Conservation (phyloP, 345 rosid species). For the Eucalyptus cloeziana region DNA sequence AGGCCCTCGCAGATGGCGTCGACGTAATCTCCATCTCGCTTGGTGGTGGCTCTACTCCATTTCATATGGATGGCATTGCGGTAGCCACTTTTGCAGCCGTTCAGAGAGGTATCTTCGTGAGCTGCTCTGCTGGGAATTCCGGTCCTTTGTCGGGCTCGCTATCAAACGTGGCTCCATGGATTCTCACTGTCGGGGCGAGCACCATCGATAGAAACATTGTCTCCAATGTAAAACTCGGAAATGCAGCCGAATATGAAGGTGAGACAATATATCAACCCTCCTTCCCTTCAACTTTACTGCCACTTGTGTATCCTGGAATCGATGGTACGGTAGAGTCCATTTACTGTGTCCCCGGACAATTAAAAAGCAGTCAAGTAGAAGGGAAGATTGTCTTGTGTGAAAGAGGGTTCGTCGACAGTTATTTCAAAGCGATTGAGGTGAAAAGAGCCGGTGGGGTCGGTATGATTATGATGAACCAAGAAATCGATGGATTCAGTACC, state of each 20-base stretch:
- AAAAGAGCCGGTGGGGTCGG: background rate
- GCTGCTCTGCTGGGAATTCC: background rate
- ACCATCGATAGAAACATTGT: background rate
- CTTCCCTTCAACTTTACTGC: background rate
- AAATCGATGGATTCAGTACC: background rate
- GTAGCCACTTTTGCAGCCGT: background rate
- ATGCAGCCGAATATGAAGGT: background rate
- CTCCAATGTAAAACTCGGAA: background rate
- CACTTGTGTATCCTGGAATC: background rate
- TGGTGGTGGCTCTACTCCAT: background rate
- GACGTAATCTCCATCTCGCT: background rate
- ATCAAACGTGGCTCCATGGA: background rate
- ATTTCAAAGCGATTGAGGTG: background rate
- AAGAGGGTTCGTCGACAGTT: background rate
- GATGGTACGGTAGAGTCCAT: background rate
- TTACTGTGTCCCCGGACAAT: background rate
- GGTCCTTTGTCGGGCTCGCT: background rate
- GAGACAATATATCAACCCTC: background rate
- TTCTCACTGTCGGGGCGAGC: background rate
- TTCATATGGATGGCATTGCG: background rate
- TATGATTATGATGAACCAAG: background rate
- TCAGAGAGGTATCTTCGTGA: background rate
- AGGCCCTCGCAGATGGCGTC: background rate
- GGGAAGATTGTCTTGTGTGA: background rate
- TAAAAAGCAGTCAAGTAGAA: background rate